Conservation (phyloP, 305 asterid genomes). For the Ilex paraguariensis region DNA sequence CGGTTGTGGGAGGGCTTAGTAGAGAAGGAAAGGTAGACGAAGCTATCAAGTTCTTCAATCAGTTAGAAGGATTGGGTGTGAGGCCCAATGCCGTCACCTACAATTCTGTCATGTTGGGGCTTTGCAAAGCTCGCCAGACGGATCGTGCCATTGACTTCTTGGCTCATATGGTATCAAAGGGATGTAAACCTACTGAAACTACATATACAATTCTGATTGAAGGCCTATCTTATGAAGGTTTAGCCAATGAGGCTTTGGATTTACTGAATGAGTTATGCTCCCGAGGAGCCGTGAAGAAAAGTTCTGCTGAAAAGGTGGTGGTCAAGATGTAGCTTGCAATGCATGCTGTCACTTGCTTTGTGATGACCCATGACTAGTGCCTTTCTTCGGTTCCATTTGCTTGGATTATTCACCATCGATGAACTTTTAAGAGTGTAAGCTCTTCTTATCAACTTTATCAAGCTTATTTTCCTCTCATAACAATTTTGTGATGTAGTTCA, state of each 20-base stretch:
- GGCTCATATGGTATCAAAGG: constrained; percentile 58
- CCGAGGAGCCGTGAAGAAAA: constrained; percentile 65
- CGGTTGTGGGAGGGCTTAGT: constrained; percentile 67
- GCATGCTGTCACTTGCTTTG: not conserved
- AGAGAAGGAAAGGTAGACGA: constrained; percentile 78
- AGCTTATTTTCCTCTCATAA: too few relatives aligned
- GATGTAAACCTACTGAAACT: constrained; percentile 87
- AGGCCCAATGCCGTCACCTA: constrained; percentile 70
- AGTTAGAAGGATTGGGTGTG: constrained; percentile 58
- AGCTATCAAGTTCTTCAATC: constrained; percentile 59
- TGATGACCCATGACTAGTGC: not conserved
- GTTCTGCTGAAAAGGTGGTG: constrained; percentile 59
- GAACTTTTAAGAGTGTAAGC: not conserved
- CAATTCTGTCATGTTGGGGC: constrained; percentile 75
- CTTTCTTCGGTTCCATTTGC: not conserved
- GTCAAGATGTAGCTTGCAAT: constrained; percentile 37
- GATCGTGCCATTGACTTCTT: constrained; percentile 78
- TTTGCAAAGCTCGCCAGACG: constrained; percentile 74
- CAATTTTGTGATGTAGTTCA: too few relatives aligned
- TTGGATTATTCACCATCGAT: not conserved
- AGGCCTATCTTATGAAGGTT: constrained; percentile 76
- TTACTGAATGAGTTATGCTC: constrained; percentile 65
- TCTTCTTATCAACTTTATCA: too few relatives aligned
- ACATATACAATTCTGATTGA: constrained; percentile 78
- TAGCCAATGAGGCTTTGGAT: constrained; percentile 63